Evolutionary conservation across 768 basidiomycete species (phyloP).

Genomic region (Naganishia friedmannii): DNA sequence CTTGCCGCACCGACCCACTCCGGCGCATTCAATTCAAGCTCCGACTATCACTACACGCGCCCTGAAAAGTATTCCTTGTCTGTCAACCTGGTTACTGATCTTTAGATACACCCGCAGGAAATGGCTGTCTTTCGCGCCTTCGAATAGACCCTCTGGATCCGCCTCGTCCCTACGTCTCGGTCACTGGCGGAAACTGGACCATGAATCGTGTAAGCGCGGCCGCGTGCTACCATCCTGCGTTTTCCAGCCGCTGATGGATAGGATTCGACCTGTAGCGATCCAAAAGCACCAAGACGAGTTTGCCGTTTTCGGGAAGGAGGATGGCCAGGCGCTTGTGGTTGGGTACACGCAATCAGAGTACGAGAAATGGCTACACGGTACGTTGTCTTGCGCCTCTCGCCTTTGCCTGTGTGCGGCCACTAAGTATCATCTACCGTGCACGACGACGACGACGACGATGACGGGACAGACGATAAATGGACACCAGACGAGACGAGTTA

Average conservation of each 20-base stretch:
- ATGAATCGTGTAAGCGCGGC: conserved; percentile 30
- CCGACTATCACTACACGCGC: too few species aligned
- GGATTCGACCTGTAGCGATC: conserved; percentile 34
- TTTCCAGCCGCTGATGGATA: neutral
- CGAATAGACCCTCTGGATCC: conserved; percentile 44
- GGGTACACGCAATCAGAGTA: conserved; percentile 79
- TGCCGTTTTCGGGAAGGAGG: conserved; percentile 19
- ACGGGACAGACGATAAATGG: conserved; percentile 81
- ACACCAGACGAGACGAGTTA: conserved; percentile 90
- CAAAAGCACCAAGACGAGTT: conserved; percentile 26
- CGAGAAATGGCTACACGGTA: conserved; percentile 70
- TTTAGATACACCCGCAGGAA: conserved; percentile 59
- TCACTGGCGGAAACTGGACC: conserved; percentile 74
- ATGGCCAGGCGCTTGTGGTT: conserved; percentile 55
- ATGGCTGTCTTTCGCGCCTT: conserved; percentile 65
- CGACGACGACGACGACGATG: too few species aligned
- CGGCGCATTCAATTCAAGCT: too few species aligned
- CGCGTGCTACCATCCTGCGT: conserved; percentile 9
- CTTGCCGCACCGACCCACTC: too few species aligned
- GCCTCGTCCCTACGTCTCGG: conserved; percentile 58
- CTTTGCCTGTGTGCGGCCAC: neutral
- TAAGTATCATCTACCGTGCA: neutral
- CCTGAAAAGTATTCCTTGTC: too few species aligned
- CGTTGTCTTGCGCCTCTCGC: conserved; percentile 26
- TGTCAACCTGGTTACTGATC: too few species aligned